Percentiles rank a stretch among this genome's conserved stretches.
These are phyloP conservation scores for Sporisorium iseilematis-ciliati DNA, from an alignment of 1,284 basidiomycete genomes.

Conservation along the genomic window DNA sequence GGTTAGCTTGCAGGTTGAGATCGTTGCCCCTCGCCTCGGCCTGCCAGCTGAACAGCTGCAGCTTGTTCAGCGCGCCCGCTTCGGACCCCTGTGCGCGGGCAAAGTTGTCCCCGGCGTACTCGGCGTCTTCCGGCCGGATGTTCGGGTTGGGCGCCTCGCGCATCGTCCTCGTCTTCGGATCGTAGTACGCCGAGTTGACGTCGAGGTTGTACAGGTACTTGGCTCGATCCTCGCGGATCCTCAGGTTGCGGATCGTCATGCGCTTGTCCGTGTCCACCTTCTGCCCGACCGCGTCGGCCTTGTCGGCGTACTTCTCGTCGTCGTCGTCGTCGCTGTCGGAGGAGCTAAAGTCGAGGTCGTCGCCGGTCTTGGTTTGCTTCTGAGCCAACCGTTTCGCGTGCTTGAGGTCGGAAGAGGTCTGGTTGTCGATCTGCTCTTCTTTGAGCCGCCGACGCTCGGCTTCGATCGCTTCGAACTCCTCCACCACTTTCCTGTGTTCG, in stretches of 20 bases:
- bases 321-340: slow-evolving; percentile 76
- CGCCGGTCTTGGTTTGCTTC: slow-evolving; percentile 73
- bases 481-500: slow-evolving; percentile 86
- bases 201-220: slow-evolving; percentile 99
- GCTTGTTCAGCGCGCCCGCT: slow-evolving; percentile 86
- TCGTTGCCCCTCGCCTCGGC: slow-evolving; percentile 92
- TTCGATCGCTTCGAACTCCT: slow-evolving; percentile 90
- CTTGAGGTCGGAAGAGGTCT: slow-evolving; percentile 73
- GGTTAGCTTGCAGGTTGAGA: slow-evolving; percentile 94
- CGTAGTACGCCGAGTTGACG: slow-evolving; percentile 95
- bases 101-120: slow-evolving; percentile 97
- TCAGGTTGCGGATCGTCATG: slow-evolving; percentile 96
- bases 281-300: slow-evolving; percentile 96
- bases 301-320: slow-evolving; percentile 82
- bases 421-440: slow-evolving; percentile 97
- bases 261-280: slow-evolving; percentile 97
- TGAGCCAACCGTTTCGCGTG: slow-evolving; percentile 86
- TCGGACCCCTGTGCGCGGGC: slow-evolving; percentile 84
- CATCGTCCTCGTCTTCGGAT: slow-evolving; percentile 99
- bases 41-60: slow-evolving; percentile 98
- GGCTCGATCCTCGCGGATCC: slow-evolving; percentile 98
- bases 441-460: slow-evolving; percentile 86
- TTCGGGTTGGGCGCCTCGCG: slow-evolving; percentile 89
- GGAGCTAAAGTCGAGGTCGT: slow-evolving; percentile 79
- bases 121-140: slow-evolving; percentile 84